A percentile compares a stretch with the other conserved stretches of the same genome.
These are phyloP conservation scores for Leishmania martiniquensis DNA, from an alignment of 208 protist genomes.

Conservation along the genomic window DNA sequence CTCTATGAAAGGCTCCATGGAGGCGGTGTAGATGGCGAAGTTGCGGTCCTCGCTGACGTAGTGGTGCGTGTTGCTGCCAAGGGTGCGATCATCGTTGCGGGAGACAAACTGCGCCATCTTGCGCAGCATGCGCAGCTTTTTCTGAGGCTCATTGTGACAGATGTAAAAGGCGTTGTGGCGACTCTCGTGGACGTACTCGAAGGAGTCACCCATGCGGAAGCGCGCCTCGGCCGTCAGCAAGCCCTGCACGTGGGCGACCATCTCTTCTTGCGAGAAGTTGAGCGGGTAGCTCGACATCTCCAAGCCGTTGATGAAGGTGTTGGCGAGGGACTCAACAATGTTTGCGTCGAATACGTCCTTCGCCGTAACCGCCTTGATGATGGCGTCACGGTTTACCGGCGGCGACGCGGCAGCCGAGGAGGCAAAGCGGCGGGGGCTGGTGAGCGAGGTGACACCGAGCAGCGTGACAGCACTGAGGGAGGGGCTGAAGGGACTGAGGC, in stretches of 20 bases:
- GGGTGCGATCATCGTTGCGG: conserved; percentile 22
- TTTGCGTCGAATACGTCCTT: conserved; percentile 51
- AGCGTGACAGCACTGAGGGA: neutral
- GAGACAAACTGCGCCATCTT: conserved; percentile 57
- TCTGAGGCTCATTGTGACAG: conserved; percentile 52
- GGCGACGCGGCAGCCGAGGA: neutral
- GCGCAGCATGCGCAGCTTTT: conserved; percentile 56
- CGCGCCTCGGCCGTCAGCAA: conserved; percentile 67
- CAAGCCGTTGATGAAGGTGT: conserved; percentile 45
- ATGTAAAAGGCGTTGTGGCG: conserved; percentile 71
- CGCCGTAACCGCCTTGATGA: conserved; percentile 39
- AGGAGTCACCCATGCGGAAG: conserved; percentile 49
- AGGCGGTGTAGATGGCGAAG: conserved; percentile 62
- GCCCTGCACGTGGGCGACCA: conserved; percentile 58
- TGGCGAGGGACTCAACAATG: conserved; percentile 42
- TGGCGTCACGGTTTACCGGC: conserved; percentile 27
- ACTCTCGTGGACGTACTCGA: conserved; percentile 70
- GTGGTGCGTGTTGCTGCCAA: conserved; percentile 49
- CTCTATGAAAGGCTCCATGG: conserved; percentile 52
- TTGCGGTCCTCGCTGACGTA: conserved; percentile 65
- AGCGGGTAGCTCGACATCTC: conserved; percentile 51
- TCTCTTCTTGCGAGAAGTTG: conserved; percentile 54
- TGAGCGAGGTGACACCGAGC: neutral
- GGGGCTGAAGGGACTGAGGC: neutral
- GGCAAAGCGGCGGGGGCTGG: neutral